These are phyloP conservation scores for Pseudogymnoascus pannorum DNA, from an alignment of 2,329 filamentous ascomycete species.

Conservation along the genomic window DNA sequence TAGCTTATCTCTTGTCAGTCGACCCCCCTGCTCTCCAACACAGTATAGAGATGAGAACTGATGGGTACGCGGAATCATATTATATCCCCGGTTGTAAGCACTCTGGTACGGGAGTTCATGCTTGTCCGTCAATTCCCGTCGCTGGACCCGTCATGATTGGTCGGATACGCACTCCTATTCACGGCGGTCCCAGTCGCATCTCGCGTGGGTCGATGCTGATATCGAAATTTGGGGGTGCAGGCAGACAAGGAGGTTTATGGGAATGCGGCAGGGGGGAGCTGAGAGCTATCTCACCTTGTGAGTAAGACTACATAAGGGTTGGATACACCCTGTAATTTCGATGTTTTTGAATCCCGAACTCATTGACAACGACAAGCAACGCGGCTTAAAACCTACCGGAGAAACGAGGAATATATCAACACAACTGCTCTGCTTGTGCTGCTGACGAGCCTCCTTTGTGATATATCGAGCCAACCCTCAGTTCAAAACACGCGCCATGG, in stretches of 20 bases:
- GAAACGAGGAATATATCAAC: not conserved
- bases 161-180: not conserved
- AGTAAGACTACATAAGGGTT: not conserved
- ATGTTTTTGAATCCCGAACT: not conserved
- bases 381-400: not conserved
- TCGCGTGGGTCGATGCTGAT: not conserved
- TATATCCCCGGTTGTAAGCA: not conserved
- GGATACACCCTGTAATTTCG: not conserved
- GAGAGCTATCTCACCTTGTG: not conserved
- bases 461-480: not conserved
- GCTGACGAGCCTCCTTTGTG: not conserved
- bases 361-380: not conserved
- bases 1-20: not conserved
- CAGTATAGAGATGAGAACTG: not conserved
- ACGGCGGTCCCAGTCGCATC: not conserved
- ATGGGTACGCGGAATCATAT: not conserved
- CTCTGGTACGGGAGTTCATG: not conserved
- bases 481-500: constrained; percentile 11
- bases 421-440: not conserved
- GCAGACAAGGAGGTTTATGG: not conserved
- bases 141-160: not conserved
- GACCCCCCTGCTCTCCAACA: not conserved
- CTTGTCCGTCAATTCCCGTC: not conserved
- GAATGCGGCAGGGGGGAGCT: not conserved
- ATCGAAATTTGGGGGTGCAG: not conserved